Evolutionary conservation across 805 yeast genomes (phyloP), one percentile per base, ranked within the genome.

Genomic region (Maudiozyma pseudohumilis): DNA sequence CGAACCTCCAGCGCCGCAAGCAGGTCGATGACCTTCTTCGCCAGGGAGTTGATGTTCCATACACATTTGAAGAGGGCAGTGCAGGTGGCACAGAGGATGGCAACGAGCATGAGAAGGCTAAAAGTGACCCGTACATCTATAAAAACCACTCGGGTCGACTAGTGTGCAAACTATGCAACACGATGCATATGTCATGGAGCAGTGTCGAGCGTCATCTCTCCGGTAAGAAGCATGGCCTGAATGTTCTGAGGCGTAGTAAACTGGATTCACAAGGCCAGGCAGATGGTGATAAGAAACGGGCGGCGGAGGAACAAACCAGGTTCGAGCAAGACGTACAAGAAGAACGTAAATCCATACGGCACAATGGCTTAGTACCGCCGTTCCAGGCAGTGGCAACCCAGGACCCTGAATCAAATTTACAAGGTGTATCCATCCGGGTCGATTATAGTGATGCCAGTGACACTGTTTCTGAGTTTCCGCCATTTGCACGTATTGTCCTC

Each of bases 141-240:
- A 75, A 75, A 47, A 87, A 85, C 53, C 88, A 81, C 52, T 60
- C 81, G n/a, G 96, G 96, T 4, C 66, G 77, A 41, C 64, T 83
- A 18, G 96, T 88, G 48, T 89, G 98, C 55, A 70, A 75, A 40
- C 66, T 89, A 17, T 89, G 98, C 56, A 64, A 78, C 24, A 88
- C 97, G 0, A 69, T 82, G 13, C 97, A 89, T 59, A 68, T 74
- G 32, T 75, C 80, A 15, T 89, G 86, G 51, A 73, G 84, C 10
- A 79, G 92, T 18, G 92, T 85, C 46, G 66, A 87, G 16, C 69
- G 92, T 3, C 98, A 89, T 55, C 67, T 89, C 5, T 78, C 80
- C 34, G 96, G 96, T 13, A 72, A 74, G 46, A 82, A 81, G 53
- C 98, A 89, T 60, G 84, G 77, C 42, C 54, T 77, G 46, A 82